Evolutionary conservation across 108 stramenopile species (phyloP), one percentile per base, ranked within the genome.

Genomic region (Cylindrotheca fusiformis): DNA sequence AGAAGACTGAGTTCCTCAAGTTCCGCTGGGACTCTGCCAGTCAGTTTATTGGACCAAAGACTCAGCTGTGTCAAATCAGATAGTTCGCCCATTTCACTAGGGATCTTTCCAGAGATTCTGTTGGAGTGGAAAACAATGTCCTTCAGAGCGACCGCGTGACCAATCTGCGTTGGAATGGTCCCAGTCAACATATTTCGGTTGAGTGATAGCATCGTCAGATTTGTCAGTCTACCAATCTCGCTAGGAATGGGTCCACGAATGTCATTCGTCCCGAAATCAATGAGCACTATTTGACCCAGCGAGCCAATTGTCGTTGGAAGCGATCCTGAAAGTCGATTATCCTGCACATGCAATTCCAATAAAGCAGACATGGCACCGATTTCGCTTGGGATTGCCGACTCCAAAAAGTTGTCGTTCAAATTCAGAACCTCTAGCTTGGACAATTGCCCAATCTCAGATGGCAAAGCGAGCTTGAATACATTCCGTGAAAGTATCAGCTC

Each of bases 51-150:
- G 41, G 26, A 25, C 8, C 65, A 24, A 70, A 28, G 36, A 23
- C 6, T 31, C 56, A 60, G 48, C 68, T 65, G 52, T 70, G 58
- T 60, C 12, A 74, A 45, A 18, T 61, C 51, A n/a, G 72, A 59
- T 36, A 72, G 51, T 10, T 0, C 30, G 21, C 58, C 51, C 50
- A 84, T 72, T 19, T 63, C 57, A 12, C 31, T 55, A 28, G 83
- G 83, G 29, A 84, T 58, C 28, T 60, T 51, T 17, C 83, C 83
- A 19, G 70, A 64, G 0, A 84, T 64, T 56, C 73, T 75, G 48
- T 84, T 84, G 29, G 79, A 71, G 57, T 69, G 60, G 54, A 84
- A 36, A 55, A 74, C 77, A 5, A 81, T 54, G n/a, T 60, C 78
- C 59, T 73, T 58, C 32, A 84, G 46, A 33, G 67, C 58, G 1